These are phyloP conservation scores for Fusarium sp. DNA, from an alignment of 2,329 filamentous ascomycete species.

Conservation along the genomic window DNA sequence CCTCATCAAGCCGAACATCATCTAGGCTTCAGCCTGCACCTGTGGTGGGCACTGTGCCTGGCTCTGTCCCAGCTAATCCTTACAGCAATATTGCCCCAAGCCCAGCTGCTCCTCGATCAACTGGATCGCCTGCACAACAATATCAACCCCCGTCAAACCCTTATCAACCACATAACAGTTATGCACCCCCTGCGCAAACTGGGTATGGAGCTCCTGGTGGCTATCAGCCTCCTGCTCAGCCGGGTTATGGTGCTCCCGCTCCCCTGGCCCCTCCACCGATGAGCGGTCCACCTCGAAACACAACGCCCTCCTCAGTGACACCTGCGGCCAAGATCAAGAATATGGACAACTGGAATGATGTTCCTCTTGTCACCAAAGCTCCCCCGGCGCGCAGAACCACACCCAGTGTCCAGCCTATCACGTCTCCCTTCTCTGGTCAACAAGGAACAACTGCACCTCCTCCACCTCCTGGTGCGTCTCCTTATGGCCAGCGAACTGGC, in stretches of 20 bases:
- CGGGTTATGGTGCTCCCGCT: constrained; percentile 54
- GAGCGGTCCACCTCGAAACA: constrained; percentile 65
- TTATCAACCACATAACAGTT: constrained; percentile 50
- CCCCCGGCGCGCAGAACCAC: constrained; percentile 78
- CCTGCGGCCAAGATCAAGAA: constrained; percentile 79
- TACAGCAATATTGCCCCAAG: constrained; percentile 59
- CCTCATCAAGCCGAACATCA: constrained; percentile 51
- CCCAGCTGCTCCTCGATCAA: constrained; percentile 39
- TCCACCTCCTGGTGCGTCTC: constrained; percentile 60
- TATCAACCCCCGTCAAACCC: constrained; percentile 56
- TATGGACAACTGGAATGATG: constrained; percentile 92
- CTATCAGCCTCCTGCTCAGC: constrained; percentile 66
- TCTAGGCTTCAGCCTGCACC: constrained; percentile 57
- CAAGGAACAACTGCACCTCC: constrained; percentile 68
- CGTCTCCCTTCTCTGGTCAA: constrained; percentile 81
- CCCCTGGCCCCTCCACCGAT: constrained; percentile 52
- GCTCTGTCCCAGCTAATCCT: constrained; percentile 47
- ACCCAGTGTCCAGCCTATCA: constrained; percentile 75
- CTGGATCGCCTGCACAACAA: constrained; percentile 47
- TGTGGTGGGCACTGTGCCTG: constrained; percentile 39
- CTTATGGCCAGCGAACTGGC: constrained; percentile 71
- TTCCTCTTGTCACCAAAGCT: constrained; percentile 84
- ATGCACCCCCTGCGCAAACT: constrained; percentile 47
- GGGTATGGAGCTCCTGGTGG: constrained; percentile 53
- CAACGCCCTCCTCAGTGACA: constrained; percentile 71